Percentiles rank a stretch among this genome's conserved stretches.
Evolutionary conservation across 2,329 filamentous ascomycete genomes (phyloP).

Genomic region (Hypoxylon sp.): DNA sequence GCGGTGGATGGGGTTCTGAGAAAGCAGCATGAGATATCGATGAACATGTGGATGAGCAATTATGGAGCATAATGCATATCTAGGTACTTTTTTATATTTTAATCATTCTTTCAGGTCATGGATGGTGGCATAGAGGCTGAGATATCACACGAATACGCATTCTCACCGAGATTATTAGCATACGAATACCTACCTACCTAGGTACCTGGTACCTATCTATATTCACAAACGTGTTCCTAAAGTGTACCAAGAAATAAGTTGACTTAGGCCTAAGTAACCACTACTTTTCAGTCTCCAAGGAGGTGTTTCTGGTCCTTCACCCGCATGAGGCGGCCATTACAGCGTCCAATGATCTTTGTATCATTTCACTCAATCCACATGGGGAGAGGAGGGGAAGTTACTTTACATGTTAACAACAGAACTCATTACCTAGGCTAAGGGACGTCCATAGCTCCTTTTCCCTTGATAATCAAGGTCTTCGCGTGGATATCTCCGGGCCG

Average conservation of each 20-base stretch:
- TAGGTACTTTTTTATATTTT: too few species aligned
- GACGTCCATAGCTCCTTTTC: neutral
- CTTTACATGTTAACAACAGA: neutral
- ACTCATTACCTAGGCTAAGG: neutral
- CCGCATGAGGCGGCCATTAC: too few species aligned
- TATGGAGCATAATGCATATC: neutral
- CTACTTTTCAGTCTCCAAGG: neutral
- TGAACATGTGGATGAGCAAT: neutral
- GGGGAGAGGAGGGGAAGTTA: neutral
- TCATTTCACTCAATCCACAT: neutral
- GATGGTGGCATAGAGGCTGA: neutral
- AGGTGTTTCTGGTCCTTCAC: neutral
- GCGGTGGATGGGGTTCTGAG: constrained; percentile 64
- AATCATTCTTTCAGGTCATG: neutral
- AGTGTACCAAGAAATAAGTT: neutral
- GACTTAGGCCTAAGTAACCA: neutral
- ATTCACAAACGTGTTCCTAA: neutral
- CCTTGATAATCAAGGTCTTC: neutral
- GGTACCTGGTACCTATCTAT: too few species aligned
- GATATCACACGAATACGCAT: constrained; percentile 1
- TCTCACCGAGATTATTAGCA: neutral
- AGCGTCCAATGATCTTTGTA: neutral
- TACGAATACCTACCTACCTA: neutral
- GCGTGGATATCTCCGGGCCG: neutral
- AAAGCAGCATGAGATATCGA: neutral